Evolutionary conservation across 176 grass and related monocot species (phyloP).

Genomic region (Avena atlantica): DNA sequence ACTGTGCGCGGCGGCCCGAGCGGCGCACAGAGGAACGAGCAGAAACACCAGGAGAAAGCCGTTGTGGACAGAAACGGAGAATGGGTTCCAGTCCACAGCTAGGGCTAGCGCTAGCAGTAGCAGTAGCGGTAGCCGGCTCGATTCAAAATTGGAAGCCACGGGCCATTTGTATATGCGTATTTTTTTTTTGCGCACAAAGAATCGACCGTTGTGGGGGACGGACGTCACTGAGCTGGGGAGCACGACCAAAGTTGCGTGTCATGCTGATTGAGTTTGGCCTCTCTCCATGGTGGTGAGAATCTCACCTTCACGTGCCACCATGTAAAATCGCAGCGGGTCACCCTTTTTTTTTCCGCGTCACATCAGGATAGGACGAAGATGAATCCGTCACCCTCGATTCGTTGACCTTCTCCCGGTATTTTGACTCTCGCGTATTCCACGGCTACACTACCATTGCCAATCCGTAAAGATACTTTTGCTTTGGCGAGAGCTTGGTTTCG

Average conservation of each 20-base stretch:
- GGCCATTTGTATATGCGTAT: background rate
- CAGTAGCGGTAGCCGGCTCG: background rate
- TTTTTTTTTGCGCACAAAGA: background rate
- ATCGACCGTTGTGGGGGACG: slow-evolving; percentile 33
- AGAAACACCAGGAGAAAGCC: slow-evolving; percentile 53
- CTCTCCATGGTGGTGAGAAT: background rate
- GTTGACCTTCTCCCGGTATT: background rate
- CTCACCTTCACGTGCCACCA: background rate
- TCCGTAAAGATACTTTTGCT: no score
- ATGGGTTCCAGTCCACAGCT: background rate
- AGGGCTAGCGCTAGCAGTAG: background rate
- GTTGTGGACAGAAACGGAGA: slow-evolving; percentile 36
- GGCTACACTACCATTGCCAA: no score
- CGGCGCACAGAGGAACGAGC: slow-evolving; percentile 37
- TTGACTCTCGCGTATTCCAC: background rate
- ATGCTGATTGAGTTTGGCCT: background rate
- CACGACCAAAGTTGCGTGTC: background rate
- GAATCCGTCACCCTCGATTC: slow-evolving; percentile 9
- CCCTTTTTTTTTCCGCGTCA: background rate
- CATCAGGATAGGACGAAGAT: background rate
- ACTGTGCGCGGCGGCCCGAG: slow-evolving; percentile 33
- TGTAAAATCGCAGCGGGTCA: background rate
- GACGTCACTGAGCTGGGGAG: background rate
- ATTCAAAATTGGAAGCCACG: slow-evolving; percentile 33
- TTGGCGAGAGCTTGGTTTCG: no score